Conservation (phyloP, 1,284 basidiomycete genomes). For the Microbotryum scabiosae region DNA sequence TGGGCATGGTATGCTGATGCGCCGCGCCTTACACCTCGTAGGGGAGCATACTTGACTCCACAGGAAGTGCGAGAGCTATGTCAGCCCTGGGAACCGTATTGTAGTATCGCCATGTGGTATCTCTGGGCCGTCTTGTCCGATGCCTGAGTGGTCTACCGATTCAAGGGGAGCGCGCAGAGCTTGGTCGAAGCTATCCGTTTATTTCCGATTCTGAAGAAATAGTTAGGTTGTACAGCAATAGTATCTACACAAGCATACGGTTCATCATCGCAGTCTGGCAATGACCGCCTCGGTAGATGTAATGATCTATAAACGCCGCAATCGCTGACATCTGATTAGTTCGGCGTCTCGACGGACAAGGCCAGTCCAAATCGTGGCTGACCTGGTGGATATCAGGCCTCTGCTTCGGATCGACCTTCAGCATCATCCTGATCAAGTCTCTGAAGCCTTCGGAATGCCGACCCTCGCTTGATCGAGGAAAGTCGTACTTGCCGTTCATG, state of each 20-base stretch:
- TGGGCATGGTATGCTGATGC: not conserved
- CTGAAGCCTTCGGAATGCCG: slow-evolving; percentile 69
- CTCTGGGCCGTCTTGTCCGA: slow-evolving; percentile 12
- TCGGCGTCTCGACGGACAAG: too few species aligned
- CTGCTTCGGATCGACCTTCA: slow-evolving; percentile 68
- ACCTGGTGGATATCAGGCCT: slow-evolving; percentile 78
- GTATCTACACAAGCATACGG: too few species aligned
- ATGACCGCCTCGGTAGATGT: too few species aligned
- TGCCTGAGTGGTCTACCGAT: too few species aligned
- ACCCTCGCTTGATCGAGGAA: slow-evolving; percentile 55
- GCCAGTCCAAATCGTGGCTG: not conserved
- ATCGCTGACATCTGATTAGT: too few species aligned
- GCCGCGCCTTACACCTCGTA: slow-evolving; percentile 50
- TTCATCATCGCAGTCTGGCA: too few species aligned
- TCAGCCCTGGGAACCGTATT: slow-evolving; percentile 64
- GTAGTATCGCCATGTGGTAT: slow-evolving; percentile 31
- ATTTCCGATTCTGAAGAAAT: too few species aligned
- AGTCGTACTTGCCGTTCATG: slow-evolving; percentile 72
- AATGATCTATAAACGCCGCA: too few species aligned
- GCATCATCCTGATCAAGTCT: slow-evolving; percentile 70
- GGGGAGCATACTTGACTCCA: slow-evolving; percentile 54
- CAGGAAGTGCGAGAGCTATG: slow-evolving; percentile 74
- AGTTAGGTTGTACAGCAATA: too few species aligned
- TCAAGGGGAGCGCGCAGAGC: too few species aligned
- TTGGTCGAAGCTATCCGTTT: too few species aligned